Base-by-base conservation (phyloP, 139 green algal genomes). In the Chlorella sp. region DNA sequence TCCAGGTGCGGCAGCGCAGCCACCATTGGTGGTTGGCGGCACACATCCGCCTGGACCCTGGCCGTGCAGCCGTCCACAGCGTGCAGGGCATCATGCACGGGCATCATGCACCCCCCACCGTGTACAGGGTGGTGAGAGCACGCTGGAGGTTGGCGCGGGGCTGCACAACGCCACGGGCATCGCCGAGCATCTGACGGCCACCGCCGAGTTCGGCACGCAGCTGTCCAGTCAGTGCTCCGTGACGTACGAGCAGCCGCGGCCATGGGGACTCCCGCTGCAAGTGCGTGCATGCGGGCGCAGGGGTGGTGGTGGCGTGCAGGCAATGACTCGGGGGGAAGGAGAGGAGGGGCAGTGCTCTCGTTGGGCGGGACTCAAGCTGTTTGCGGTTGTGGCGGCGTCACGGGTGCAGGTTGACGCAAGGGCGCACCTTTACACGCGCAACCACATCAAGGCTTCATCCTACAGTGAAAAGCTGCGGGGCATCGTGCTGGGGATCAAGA, bases 151-250 rank as follows among this genome's bases (percentile, higher is more conserved):
- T 17, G 75, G 77, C 0, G 29, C 81, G 2, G 80, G 74, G 32
- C 55, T 91, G 27, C 78, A 61, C 59, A 93, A 92, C 62, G 65
- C 72, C 0, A 33, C 73, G 20, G 88, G 88, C 10, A 30, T 75
- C 4, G 86, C 83, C 0, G 89, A 93, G 79, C 80, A 85, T 35
- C 29, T 89, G 31, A 68, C 6, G 5, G 73, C 60, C 67, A 62
- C 66, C 24, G 67, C 64, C 0, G 86, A 94, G 72, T 86, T 85
- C 30, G 89, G 88, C 65, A 80, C 59, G 1, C 75, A 88, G 71
- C 73, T 35, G 36, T 87, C 77, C 69, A 88, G 85, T 62, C 69
- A 82, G 2, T 85, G 79, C 66, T 70, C 65, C 2, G 10, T 87
- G 30, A 69, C 50, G 5, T 79, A 82, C 32, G 67, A 74, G 17